Evolutionary conservation across 495 filamentous ascomycete genomes (phyloP).

Genomic region (Chaetomium cochliodes): DNA sequence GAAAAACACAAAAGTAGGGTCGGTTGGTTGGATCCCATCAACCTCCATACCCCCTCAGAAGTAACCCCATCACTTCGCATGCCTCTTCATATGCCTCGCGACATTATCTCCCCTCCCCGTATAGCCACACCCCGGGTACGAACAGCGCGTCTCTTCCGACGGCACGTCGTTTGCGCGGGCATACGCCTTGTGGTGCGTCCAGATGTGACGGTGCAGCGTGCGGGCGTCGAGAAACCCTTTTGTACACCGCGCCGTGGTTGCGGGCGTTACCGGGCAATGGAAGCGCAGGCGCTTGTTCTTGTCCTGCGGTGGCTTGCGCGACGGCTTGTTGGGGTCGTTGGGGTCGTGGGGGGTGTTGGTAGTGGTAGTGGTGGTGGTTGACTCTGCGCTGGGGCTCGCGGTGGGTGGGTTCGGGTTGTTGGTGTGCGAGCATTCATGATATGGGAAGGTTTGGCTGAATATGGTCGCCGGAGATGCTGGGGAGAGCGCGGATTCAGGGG

Average conservation of each 20-base stretch:
- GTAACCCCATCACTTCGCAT: not conserved
- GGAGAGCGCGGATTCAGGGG: not conserved
- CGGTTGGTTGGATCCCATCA: not conserved
- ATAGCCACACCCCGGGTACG: constrained; percentile 19
- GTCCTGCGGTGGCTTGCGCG: constrained; percentile 13
- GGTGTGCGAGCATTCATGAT: too few species aligned
- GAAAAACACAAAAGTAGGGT: not conserved
- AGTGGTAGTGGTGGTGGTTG: not conserved
- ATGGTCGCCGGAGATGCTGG: too few species aligned
- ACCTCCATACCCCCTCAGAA: not conserved
- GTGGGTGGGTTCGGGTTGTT: too few species aligned
- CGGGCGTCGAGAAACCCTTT: constrained; percentile 29
- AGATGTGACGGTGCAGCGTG: constrained; percentile 29
- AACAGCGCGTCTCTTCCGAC: constrained; percentile 25
- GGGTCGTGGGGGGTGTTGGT: too few species aligned
- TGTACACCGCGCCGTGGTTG: constrained; percentile 12
- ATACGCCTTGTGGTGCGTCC: constrained; percentile 25
- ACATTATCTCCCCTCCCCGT: constrained; percentile 28
- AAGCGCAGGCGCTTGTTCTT: not conserved
- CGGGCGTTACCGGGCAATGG: too few species aligned
- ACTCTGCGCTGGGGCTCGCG: not conserved
- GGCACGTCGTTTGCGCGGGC: constrained; percentile 13
- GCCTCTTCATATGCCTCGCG: constrained; percentile 23
- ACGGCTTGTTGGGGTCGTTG: not conserved
- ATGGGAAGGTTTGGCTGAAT: not conserved